These are phyloP conservation scores for Trametes polyzona DNA, from an alignment of 1,284 basidiomycete species.

Conservation along the genomic window DNA sequence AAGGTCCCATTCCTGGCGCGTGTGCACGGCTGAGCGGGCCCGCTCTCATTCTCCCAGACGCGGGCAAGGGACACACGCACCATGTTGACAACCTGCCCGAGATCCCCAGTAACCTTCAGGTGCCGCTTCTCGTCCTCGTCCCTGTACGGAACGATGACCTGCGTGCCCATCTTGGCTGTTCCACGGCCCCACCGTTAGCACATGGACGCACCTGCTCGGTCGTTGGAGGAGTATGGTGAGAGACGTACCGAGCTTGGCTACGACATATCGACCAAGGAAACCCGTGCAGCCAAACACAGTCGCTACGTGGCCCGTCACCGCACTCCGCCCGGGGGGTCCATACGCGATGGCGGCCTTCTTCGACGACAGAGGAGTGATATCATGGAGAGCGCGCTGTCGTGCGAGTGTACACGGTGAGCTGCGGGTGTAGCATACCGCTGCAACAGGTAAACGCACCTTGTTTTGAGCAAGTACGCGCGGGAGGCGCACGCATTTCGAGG, in stretches of 20 bases:
- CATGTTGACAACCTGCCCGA: slow-evolving; percentile 96
- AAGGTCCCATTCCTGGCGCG: slow-evolving; percentile 88
- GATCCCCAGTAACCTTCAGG: slow-evolving; percentile 92
- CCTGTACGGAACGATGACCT: slow-evolving; percentile 94
- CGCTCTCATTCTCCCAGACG: not conserved
- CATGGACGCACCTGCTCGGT: not conserved
- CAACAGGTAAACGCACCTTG: slow-evolving; percentile 16
- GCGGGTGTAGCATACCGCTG: not conserved
- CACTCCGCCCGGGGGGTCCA: slow-evolving; percentile 86
- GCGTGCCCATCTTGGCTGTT: slow-evolving; percentile 87
- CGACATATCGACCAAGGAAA: slow-evolving; percentile 94
- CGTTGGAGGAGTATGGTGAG: not conserved
- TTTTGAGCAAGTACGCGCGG: slow-evolving; percentile 45
- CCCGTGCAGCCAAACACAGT: slow-evolving; percentile 98
- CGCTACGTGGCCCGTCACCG: slow-evolving; percentile 86
- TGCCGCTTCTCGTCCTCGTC: slow-evolving; percentile 95
- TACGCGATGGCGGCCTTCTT: slow-evolving; percentile 71
- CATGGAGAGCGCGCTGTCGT: slow-evolving; percentile 69
- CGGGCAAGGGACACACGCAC: slow-evolving; percentile 47
- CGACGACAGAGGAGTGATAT: slow-evolving; percentile 63
- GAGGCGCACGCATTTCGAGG: slow-evolving; percentile 47
- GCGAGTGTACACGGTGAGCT: not conserved
- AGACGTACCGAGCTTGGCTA: slow-evolving; percentile 84
- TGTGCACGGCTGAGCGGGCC: not conserved
- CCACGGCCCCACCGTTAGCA: slow-evolving; percentile 4